Evolutionary conservation across 129 eudicot species (phyloP), one percentile per base, ranked within the genome.

Genomic region (Lactuca saligna): DNA sequence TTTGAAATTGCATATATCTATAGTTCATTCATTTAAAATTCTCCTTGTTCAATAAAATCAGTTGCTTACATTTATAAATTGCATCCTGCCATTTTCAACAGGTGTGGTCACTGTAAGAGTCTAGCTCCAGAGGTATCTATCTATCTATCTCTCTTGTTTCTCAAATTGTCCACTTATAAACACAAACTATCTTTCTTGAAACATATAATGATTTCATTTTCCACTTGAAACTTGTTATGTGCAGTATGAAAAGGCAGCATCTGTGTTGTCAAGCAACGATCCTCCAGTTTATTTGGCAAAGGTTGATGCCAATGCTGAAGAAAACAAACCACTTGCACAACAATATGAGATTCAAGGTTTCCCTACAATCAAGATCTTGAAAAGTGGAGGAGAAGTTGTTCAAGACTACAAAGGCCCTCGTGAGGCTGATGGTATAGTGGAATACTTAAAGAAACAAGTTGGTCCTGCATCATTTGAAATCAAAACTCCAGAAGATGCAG

Each of bases 221-320:
- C 3, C 3, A 9, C 34, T 25, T 49, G 34, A 74, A 10, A 42
- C 44, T 0, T 57, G n/a, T 57, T 5, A 17, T 72, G 1, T 83
- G 68, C 67, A 91, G 97, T 88, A 85, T 68, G 97, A 88, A 42
- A 85, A 91, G 71, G 97, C 97, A 50, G 97, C 97, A 57, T 75
- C 90, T 4, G 68, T 68, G 29, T 74, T 91, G 79, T 80, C 86
- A 65, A 85, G 81, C 80, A 86, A 91, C 55, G 97, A 91, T 35
- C 96, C 97, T 66, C 88, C 90, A 0, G 80, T 91, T 51, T 75
- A 77, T 75, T 79, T 91, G 34, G 96, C 97, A 20, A 91, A 91
- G 72, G 81, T 91, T 58, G 96, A 91, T 42, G 93, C 87, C n/a
- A 85, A 73, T 54, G 93, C 83, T 16, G 97, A 85, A 72, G 77